Evolutionary conservation across 176 grass and related monocot species (phyloP).

Genomic region (Aegilops longissima): DNA sequence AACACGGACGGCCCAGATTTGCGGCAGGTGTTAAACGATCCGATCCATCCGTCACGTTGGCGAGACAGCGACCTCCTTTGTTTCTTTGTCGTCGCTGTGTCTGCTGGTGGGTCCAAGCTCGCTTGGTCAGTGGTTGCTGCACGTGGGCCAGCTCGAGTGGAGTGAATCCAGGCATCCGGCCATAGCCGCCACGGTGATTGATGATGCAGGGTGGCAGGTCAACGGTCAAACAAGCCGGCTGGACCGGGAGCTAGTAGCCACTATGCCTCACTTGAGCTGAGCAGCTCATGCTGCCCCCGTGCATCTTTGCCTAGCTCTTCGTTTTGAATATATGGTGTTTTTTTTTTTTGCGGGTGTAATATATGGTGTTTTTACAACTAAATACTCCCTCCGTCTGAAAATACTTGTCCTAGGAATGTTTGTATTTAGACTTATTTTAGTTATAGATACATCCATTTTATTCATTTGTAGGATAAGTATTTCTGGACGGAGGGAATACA

Average conservation of each 20-base stretch:
- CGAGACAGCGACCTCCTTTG: not conserved
- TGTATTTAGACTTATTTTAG: no score
- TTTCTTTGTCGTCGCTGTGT: not conserved
- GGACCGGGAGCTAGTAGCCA: not conserved
- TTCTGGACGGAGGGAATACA: no score
- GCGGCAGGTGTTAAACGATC: conserved; percentile 43
- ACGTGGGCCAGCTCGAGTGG: conserved; percentile 17
- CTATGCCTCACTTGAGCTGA: not conserved
- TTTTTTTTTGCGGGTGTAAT: no score
- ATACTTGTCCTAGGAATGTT: no score
- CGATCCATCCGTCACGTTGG: not conserved
- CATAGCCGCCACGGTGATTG: not conserved
- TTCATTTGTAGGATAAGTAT: no score
- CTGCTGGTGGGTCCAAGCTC: not conserved
- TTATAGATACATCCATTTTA: no score
- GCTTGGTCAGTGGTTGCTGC: not conserved
- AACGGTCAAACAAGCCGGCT: conserved; percentile 36
- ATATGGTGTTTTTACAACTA: no score
- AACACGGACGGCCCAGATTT: conserved; percentile 28
- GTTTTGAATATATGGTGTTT: no score
- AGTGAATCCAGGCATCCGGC: not conserved
- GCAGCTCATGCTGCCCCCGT: conserved; percentile 5
- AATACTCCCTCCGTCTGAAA: no score
- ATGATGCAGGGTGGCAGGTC: not conserved
- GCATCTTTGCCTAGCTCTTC: not conserved